A percentile compares a stretch with the other conserved stretches of the same genome.
phyloP scores from a whole-genome alignment of 139 green algal genomes.

The Closterium sp. region DNA sequence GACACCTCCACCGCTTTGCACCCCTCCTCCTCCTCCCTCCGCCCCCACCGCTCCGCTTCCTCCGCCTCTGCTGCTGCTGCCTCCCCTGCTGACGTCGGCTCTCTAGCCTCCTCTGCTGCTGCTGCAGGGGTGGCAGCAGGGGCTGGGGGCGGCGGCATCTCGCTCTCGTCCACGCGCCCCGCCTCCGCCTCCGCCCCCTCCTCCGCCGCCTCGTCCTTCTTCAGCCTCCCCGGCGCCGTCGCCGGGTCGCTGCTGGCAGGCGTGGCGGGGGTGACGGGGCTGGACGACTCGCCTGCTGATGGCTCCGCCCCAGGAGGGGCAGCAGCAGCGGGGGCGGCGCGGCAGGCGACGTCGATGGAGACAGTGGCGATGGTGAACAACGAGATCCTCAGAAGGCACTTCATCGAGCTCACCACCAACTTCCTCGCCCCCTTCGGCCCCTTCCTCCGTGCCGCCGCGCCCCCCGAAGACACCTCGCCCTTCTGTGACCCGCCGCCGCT shows the following conservation, averaged over 20 bases:
- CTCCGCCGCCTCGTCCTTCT: too few relatives aligned
- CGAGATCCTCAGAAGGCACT: conserved; percentile 68
- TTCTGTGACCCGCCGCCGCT: conserved; percentile 50
- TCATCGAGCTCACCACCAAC: conserved; percentile 72
- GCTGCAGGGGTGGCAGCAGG: too few relatives aligned
- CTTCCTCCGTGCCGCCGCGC: conserved; percentile 62
- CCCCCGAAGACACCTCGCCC: too few relatives aligned
- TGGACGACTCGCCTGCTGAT: too few relatives aligned
- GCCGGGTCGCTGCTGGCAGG: too few relatives aligned
- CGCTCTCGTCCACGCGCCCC: background rate
- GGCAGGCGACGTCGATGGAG: conserved; percentile 19
- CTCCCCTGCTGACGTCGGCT: background rate
- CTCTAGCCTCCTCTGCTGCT: background rate
- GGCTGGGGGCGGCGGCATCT: background rate
- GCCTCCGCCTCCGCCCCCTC: too few relatives aligned
- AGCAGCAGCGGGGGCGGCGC: background rate
- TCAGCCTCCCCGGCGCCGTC: too few relatives aligned
- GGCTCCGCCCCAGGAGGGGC: too few relatives aligned
- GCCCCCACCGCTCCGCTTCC: too few relatives aligned
- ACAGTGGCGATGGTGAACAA: conserved; percentile 65
- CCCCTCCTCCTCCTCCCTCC: too few relatives aligned
- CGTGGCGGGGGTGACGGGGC: too few relatives aligned
- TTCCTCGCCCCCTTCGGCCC: conserved; percentile 73
- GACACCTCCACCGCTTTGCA: too few relatives aligned
- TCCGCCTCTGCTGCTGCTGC: background rate